Evolutionary conservation across 805 yeast genomes (phyloP), one percentile per base, ranked within the genome.

Genomic region (Tetrapisispora iriomotensis): DNA sequence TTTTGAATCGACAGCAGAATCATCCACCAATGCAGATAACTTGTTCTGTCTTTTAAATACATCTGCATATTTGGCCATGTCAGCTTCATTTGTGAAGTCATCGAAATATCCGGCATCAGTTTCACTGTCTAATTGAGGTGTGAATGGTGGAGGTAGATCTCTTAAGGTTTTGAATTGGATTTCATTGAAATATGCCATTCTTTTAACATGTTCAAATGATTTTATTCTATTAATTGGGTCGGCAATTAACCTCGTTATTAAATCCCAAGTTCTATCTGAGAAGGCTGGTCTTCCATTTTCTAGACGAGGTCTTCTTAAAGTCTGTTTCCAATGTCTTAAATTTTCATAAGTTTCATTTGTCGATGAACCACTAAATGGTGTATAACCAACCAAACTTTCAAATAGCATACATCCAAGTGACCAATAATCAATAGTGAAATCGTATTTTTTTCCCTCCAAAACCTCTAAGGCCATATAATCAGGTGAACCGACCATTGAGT

Each of bases 381-480:
- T 94, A 62, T 85, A 92, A 0, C 98, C 97, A 47, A 92, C 92
- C 41, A 92, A 74, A 34, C 96, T 84, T 64, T 92, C 99, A 59
- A 90, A 92, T 29, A 92, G 68, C 80, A 92, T 92, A 64, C 98
- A 92, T 4, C 98, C 99, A 42, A 92, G 68, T 0, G 97, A 88
- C 99, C 99, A 92, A 61, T 92, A 92, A 66, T 92, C 99, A 42
- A 94, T 94, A 13, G 98, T 90, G 59, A 81, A 88, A 58, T 92
- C 96, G 61, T 92, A 92, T 42, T 79, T 77, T 55, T 82, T 82
- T 7, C 98, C 98, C 61, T 86, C 94, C 39, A 92, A 73, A 10
- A 92, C 97, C 61, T 92, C 99, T 37, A 92, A 70, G 1, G 99
- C 98, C 99, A 92, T 92, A 58, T 92, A 92, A 62, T 92, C 99